phyloP scores from a whole-genome alignment of 805 yeast genomes.

The Candida xiaguanensis region DNA sequence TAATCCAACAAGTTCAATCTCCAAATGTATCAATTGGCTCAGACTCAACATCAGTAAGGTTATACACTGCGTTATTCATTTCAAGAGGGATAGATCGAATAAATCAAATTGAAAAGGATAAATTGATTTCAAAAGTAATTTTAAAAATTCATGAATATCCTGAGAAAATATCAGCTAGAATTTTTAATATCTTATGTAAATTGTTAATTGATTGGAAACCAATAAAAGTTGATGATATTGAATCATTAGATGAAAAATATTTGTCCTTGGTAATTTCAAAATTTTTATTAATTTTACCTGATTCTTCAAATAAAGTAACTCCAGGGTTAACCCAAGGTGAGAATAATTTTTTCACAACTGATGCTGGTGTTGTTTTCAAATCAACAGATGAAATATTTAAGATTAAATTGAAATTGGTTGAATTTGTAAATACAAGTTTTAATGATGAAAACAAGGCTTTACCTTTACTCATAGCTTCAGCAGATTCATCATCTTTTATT shows the following conservation, averaged over 20 bases:
- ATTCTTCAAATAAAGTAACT: constrained; percentile 19
- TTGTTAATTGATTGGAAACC: constrained; percentile 45
- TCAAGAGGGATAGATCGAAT: constrained; percentile 66
- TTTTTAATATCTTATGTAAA: constrained; percentile 59
- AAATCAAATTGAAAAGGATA: constrained; percentile 27
- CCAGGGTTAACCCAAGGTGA: constrained; percentile 66
- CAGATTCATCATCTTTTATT: constrained; percentile 54
- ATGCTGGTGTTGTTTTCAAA: constrained; percentile 63
- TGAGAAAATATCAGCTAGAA: constrained; percentile 45
- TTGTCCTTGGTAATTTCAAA: constrained; percentile 48
- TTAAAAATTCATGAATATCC: constrained; percentile 42
- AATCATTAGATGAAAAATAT: constrained; percentile 42
- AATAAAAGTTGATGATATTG: constrained; percentile 21
- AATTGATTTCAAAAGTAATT: constrained; percentile 46
- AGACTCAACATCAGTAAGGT: constrained; percentile 49
- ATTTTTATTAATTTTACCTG: constrained; percentile 56
- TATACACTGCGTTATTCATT: constrained; percentile 62
- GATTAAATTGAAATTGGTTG: constrained; percentile 26
- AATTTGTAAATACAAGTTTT: constrained; percentile 41
- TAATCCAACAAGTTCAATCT: constrained; percentile 58
- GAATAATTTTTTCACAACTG: constrained; percentile 58
- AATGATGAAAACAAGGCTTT: constrained; percentile 34
- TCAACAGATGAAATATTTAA: constrained; percentile 38
- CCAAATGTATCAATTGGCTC: constrained; percentile 42
- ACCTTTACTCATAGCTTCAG: constrained; percentile 60